These are phyloP conservation scores for Aspergillus sp. DNA, from an alignment of 2,329 filamentous ascomycete species.

Conservation along the genomic window DNA sequence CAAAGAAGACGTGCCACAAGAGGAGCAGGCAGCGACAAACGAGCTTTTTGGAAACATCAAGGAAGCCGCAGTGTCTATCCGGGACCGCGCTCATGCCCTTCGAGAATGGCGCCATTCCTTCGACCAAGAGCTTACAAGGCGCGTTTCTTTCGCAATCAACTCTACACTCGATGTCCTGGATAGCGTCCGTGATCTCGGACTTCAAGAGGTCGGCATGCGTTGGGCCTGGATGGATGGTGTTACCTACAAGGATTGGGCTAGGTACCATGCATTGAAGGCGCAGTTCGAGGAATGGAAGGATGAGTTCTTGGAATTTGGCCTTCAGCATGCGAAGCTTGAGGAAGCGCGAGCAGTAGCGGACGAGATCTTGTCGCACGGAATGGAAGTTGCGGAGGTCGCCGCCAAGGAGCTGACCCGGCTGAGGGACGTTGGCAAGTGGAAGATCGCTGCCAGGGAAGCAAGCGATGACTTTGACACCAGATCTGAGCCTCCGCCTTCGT, in stretches of 20 bases:
- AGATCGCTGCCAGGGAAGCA: slow-evolving; percentile 72
- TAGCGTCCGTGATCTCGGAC: slow-evolving; percentile 76
- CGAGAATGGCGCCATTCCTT: slow-evolving; percentile 75
- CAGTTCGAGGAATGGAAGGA: slow-evolving; percentile 82
- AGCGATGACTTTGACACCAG: slow-evolving; percentile 78
- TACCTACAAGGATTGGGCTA: slow-evolving; percentile 96
- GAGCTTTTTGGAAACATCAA: slow-evolving; percentile 61
- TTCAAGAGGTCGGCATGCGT: slow-evolving; percentile 86
- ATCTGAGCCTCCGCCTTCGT: slow-evolving; percentile 39
- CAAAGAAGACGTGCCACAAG: slow-evolving; percentile 56
- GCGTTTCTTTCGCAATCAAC: slow-evolving; percentile 72
- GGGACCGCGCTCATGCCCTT: slow-evolving; percentile 73
- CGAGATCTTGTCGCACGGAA: slow-evolving; percentile 74
- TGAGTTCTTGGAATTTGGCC: slow-evolving; percentile 75
- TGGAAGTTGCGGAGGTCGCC: slow-evolving; percentile 75
- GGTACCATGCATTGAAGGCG: slow-evolving; percentile 84
- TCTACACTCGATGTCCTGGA: slow-evolving; percentile 82
- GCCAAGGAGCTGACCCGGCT: slow-evolving; percentile 78
- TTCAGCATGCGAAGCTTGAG: slow-evolving; percentile 70
- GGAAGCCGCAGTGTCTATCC: slow-evolving; percentile 70
- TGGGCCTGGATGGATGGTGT: slow-evolving; percentile 97
- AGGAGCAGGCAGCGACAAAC: slow-evolving; percentile 55
- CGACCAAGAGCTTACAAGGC: slow-evolving; percentile 66
- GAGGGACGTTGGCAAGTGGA: slow-evolving; percentile 83
- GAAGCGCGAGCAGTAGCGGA: slow-evolving; percentile 68